Evolutionary conservation across 371 early-diverging fungal species (phyloP).

Genomic region (Mucor piriformis): DNA sequence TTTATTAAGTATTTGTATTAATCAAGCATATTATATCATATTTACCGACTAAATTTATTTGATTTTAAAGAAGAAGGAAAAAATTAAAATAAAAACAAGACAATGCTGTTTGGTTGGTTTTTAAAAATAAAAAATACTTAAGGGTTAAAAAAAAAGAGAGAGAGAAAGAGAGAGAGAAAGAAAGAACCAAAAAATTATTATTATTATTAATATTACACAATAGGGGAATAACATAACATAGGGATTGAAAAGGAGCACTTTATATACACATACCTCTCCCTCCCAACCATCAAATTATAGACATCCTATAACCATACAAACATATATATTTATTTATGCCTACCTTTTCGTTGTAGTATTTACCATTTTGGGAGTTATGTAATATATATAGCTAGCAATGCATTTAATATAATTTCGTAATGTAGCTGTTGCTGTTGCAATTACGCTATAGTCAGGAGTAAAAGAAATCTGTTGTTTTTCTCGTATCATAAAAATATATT

Average conservation of each 20-base stretch:
- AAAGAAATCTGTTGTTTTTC: no score
- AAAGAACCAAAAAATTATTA: background rate
- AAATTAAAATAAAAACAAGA: background rate
- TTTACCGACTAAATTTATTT: background rate
- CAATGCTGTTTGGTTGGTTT: background rate
- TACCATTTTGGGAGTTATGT: background rate
- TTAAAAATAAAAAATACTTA: slow-evolving; percentile 1
- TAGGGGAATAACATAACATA: background rate
- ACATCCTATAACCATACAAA: background rate
- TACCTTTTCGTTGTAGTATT: background rate
- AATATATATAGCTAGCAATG: background rate
- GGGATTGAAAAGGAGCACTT: background rate
- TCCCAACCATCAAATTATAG: background rate
- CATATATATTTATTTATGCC: background rate
- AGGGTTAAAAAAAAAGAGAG: background rate
- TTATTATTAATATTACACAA: background rate
- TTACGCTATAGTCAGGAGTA: background rate
- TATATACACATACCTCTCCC: background rate
- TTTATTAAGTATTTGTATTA: background rate
- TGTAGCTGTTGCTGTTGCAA: background rate
- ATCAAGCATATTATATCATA: background rate
- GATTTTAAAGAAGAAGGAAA: background rate
- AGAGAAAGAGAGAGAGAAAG: background rate
- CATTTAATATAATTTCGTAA: slow-evolving; percentile 1
- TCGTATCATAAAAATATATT: background rate